These are phyloP conservation scores for Mycosphaerella sp. DNA, from an alignment of 2,329 filamentous ascomycete genomes.

Conservation along the genomic window DNA sequence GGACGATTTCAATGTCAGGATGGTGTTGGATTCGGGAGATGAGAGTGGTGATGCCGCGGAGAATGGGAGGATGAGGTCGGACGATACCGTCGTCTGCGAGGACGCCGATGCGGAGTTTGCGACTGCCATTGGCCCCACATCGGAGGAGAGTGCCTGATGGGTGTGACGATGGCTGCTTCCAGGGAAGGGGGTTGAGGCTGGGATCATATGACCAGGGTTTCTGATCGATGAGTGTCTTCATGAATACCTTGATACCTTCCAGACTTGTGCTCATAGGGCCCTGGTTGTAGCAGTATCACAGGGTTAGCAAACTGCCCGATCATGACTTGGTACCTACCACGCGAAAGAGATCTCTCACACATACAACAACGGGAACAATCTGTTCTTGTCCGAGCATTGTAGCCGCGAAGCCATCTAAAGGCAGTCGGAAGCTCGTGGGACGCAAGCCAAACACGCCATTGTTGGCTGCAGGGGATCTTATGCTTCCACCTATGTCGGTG, in stretches of 20 bases:
- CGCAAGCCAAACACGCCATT: slow-evolving; percentile 43
- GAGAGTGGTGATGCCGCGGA: slow-evolving; percentile 48
- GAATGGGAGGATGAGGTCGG: slow-evolving; percentile 58
- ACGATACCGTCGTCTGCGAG: slow-evolving; percentile 61
- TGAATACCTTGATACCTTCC: slow-evolving; percentile 49
- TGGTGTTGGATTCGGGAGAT: slow-evolving; percentile 40
- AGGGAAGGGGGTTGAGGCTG: slow-evolving; percentile 54
- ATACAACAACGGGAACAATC: slow-evolving; percentile 33
- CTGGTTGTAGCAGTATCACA: not conserved
- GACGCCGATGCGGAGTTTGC: slow-evolving; percentile 52
- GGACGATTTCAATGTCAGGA: slow-evolving; percentile 48
- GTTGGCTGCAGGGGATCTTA: slow-evolving; percentile 44
- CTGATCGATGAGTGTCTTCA: slow-evolving; percentile 45
- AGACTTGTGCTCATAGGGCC: slow-evolving; percentile 51
- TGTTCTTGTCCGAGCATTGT: slow-evolving; percentile 42
- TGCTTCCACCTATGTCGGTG: slow-evolving; percentile 45
- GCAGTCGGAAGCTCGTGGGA: slow-evolving; percentile 42
- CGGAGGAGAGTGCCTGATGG: slow-evolving; percentile 17
- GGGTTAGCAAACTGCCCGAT: too few species aligned
- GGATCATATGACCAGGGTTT: slow-evolving; percentile 54
- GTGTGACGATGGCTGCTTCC: slow-evolving; percentile 33
- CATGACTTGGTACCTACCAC: not conserved
- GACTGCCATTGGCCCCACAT: slow-evolving; percentile 19
- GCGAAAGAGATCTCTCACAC: not conserved
- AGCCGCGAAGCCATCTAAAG: slow-evolving; percentile 38